Evolutionary conservation across 345 rosid genomes (phyloP).

Genomic region (Gossypium bickii): DNA sequence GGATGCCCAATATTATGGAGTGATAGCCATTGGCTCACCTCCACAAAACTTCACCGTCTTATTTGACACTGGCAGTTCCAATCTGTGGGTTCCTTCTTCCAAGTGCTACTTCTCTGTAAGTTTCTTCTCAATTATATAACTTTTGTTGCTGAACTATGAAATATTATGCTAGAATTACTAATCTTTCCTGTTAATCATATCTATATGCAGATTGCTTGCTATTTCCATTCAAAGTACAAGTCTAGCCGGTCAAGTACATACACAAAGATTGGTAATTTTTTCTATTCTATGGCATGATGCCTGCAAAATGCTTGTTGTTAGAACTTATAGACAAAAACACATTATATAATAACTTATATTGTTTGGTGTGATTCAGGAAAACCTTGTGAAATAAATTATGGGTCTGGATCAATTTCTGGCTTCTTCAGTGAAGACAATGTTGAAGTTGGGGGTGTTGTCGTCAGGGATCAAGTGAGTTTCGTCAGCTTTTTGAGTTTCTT

Average conservation of each 20-base stretch:
- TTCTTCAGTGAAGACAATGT: constrained; percentile 74
- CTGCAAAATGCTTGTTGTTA: background rate
- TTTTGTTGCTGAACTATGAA: background rate
- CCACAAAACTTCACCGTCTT: constrained; percentile 70
- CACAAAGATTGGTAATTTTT: constrained; percentile 38
- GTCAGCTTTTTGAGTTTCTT: background rate
- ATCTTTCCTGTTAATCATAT: background rate
- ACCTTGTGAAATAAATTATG: constrained; percentile 52
- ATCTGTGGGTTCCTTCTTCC: constrained; percentile 84
- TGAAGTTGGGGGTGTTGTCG: constrained; percentile 55
- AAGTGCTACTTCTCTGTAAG: constrained; percentile 71
- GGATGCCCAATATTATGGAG: constrained; percentile 76
- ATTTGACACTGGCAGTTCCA: constrained; percentile 84
- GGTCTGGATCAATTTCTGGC: constrained; percentile 71
- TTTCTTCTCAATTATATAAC: background rate
- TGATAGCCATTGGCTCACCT: constrained; percentile 66
- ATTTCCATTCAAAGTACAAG: constrained; percentile 66
- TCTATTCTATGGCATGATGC: background rate
- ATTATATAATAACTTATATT: background rate
- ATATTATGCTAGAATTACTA: background rate
- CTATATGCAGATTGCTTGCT: constrained; percentile 60
- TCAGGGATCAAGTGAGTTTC: constrained; percentile 55
- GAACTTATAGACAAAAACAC: background rate
- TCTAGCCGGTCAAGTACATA: constrained; percentile 60
- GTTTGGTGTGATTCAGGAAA: constrained; percentile 36